phyloP scores from a whole-genome alignment of 2,329 filamentous ascomycete genomes.

The Hypoxylon sp. region DNA sequence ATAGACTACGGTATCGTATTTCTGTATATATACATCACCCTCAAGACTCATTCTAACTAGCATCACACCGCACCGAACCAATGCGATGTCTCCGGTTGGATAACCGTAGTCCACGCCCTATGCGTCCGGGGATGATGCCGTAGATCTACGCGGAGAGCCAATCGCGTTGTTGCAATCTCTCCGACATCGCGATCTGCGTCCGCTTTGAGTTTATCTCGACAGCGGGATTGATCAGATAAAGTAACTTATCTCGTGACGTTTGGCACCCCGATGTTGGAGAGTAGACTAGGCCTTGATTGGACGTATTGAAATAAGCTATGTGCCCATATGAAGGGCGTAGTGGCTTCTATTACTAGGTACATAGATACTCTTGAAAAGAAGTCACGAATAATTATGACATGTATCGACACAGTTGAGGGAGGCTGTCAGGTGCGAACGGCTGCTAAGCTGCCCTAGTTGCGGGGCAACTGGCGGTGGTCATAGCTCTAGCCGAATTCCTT shows the following conservation, averaged over 20 bases:
- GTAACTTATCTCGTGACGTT: slow-evolving; percentile 15
- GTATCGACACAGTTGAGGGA: neutral
- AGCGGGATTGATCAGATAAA: slow-evolving; percentile 13
- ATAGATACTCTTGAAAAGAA: neutral
- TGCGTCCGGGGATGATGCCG: slow-evolving; percentile 28
- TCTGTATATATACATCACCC: neutral
- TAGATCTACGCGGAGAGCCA: slow-evolving; percentile 28
- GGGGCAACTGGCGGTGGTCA: neutral
- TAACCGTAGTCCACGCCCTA: slow-evolving; percentile 20
- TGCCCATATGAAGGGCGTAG: slow-evolving; percentile 6
- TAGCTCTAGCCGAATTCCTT: slow-evolving; percentile 13
- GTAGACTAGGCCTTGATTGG: slow-evolving; percentile 1
- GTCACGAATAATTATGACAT: neutral
- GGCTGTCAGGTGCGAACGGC: neutral
- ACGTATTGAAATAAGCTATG: neutral
- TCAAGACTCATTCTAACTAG: neutral
- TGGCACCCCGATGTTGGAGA: neutral
- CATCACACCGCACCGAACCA: neutral
- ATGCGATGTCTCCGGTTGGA: slow-evolving; percentile 23
- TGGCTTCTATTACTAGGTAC: slow-evolving; percentile 1
- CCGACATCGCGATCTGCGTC: slow-evolving; percentile 29
- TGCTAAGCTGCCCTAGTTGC: neutral
- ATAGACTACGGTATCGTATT: neutral
- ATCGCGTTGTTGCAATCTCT: slow-evolving; percentile 17
- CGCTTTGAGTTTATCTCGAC: slow-evolving; percentile 15